These are phyloP conservation scores for Coccinonectria pachysandricola DNA, from an alignment of 2,329 filamentous ascomycete genomes.

Conservation along the genomic window DNA sequence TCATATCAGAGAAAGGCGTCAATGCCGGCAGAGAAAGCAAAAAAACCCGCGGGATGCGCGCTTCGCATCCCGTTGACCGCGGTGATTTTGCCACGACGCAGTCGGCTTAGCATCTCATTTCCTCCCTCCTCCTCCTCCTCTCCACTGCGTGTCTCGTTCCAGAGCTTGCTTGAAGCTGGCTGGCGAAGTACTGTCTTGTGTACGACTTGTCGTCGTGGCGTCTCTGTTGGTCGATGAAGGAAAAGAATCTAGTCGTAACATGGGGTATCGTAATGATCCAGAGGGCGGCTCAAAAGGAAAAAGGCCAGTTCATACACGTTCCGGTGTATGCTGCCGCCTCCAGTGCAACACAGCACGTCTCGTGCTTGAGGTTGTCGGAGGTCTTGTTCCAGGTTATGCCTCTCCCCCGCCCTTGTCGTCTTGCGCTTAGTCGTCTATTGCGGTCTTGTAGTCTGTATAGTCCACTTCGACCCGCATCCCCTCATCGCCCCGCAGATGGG, in stretches of 20 bases:
- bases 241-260: conserved; percentile 3
- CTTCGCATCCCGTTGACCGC: conserved; percentile 11
- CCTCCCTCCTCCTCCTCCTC: conserved; percentile 4
- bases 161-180: conserved; percentile 4
- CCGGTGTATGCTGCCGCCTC: conserved; percentile 5
- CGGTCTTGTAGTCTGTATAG: conserved; percentile 11
- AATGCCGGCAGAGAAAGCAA: too few relatives aligned
- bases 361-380: conserved; percentile 10
- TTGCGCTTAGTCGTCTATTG: conserved; percentile 8
- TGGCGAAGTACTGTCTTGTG: conserved; percentile 7
- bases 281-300: too few relatives aligned
- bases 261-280: conserved; percentile 6
- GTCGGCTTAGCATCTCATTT: conserved; percentile 5
- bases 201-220: conserved; percentile 8
- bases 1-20: too few relatives aligned
- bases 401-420: conserved; percentile 7
- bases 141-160: conserved; percentile 5
- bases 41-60: too few relatives aligned
- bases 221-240: conserved; percentile 9
- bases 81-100: conserved; percentile 8
- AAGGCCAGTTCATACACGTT: conserved; percentile 4
- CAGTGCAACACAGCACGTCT: conserved; percentile 10
- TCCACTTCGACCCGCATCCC: conserved; percentile 13
- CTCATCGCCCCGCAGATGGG: conserved; percentile 7
- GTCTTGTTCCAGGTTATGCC: conserved; percentile 10